Base-by-base conservation (phyloP, 2,329 filamentous ascomycete genomes). In the Fusarium sterilihyphosum region DNA sequence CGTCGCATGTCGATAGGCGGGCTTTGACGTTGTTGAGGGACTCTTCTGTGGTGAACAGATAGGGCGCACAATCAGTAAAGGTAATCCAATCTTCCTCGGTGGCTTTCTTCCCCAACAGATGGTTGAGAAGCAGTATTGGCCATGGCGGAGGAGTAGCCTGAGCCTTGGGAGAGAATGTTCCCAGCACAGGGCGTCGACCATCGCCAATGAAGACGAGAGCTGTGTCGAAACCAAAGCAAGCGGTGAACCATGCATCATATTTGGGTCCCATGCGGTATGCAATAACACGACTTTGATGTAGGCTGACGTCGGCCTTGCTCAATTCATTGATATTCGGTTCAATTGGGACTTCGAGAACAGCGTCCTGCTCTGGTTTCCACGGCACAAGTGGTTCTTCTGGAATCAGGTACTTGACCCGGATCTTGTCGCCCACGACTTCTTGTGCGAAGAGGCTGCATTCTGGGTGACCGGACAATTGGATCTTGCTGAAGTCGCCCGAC, bases 61-160 rank as follows among this genome's bases (percentile, higher is more conserved):
- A 93, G 2, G 94, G 92, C 3, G 93, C 93, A 72, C 89, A 89
- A 81, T 96, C 94, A 44, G 91, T 89, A 82, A 96, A 96, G 5
- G 89, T 90, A 49, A 96, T 86, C 78, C 85, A 88, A 41, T 86
- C 84, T 18, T 86, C 81, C 14, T 69, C 70, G 4, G 41, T 16
- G 24, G 40, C 40, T n/a, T 44, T 38, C 14, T 46, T 61, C 44
- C 74, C 75, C 37, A 46, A 61, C 43, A 86, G 61, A 65, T 80
- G 83, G 58, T 76, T 81, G 38, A 78, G 75, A 44, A 84, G 72
- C 35, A 75, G 78, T 14, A 80, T 82, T 8, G 83, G 66, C 83
- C 83, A 86, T n/a, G 78, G 78, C 60, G 81, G 73, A 16, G 62
- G 49, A 33, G 58, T 41, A 20, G 61, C 44, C 40, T 71, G 73